Base-by-base conservation (phyloP, 2,329 filamentous ascomycete genomes). In the Cryphonectria radicalis region DNA sequence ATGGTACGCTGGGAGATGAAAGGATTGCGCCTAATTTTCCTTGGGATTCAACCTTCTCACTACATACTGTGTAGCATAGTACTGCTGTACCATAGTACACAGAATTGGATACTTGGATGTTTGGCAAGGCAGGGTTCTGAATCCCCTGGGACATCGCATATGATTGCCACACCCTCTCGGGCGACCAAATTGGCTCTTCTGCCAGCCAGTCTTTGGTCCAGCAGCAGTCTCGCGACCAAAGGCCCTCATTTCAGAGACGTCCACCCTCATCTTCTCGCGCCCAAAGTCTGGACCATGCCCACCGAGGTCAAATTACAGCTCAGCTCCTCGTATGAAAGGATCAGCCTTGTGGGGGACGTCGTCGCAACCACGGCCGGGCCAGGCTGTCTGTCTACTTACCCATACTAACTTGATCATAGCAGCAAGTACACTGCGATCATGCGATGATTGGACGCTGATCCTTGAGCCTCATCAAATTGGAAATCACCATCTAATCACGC, bases 1-100 rank as follows among this genome's bases (percentile, higher is more conserved):
- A 67, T 69, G 67, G 40, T 17, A 66, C 28, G 32, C 65, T 64
- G 35, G 64, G 57, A 70, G 55, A 70, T 67, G 69, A 70, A 64
- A 67, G 69, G 64, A 67, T 42, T 60, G 40, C 28, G 46, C 37
- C 6, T 14, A 59, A 59, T 59, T 35, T 59, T 32, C 55, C 55
- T 28, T 28, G 14, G 53, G 25, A 25, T 6, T 57, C n/a, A 57
- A 57, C 53, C 25, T 59, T 17, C 32, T 13, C 3, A 59, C 53
- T 17, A 32, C 13, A 4, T 32, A 32, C 32, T 32, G 32, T 32
- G 32, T 4, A 32, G 32, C 3, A 4, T 4, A 32, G 32, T 32
- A 4, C 32, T 32, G 32, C 32, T 32, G 32, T 3, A 32, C 32
- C 32, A 32, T 32, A 32, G 37, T 14, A 14, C 25, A 57, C 25